A percentile compares a stretch with the other conserved stretches of the same genome.
phyloP scores from a whole-genome alignment of 768 basidiomycete species.

The Hypholoma fasciculare region DNA sequence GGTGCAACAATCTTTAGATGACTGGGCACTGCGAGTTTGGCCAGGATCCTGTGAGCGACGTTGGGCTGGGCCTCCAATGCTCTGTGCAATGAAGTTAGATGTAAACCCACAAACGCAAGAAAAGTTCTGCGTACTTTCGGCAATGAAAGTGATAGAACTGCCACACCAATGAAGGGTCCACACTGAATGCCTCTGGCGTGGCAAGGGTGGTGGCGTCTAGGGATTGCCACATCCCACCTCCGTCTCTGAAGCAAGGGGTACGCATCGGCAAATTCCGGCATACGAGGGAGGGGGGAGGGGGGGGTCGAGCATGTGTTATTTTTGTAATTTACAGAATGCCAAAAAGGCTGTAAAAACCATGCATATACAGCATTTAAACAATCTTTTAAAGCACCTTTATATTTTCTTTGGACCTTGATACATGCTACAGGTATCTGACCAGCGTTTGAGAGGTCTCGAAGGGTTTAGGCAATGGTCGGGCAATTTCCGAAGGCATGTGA shows the following conservation, averaged over 20 bases:
- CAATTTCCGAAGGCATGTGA: too few relatives aligned
- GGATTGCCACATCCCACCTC: constrained; percentile 11
- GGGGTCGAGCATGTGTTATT: too few relatives aligned
- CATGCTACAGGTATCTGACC: too few relatives aligned
- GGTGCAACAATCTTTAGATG: constrained; percentile 31
- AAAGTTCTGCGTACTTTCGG: constrained; percentile 26
- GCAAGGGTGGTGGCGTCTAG: constrained; percentile 24
- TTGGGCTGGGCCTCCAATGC: constrained; percentile 42
- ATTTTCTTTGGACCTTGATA: too few relatives aligned
- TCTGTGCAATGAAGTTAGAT: constrained; percentile 8
- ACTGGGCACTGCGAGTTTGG: constrained; percentile 32
- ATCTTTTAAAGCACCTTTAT: too few relatives aligned
- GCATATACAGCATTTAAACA: too few relatives aligned
- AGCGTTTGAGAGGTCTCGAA: too few relatives aligned
- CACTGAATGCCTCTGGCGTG: constrained; percentile 39
- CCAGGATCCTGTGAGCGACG: constrained; percentile 40
- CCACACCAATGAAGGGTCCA: constrained; percentile 41
- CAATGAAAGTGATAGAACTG: constrained; percentile 48
- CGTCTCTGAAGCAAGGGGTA: constrained; percentile 15
- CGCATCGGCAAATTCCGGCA: too few relatives aligned
- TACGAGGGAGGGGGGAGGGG: too few relatives aligned
- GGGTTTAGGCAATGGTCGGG: too few relatives aligned
- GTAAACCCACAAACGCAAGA: background rate
- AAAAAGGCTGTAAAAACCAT: too few relatives aligned
- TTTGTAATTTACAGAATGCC: too few relatives aligned